Evolutionary conservation across 352 stramenopile species (phyloP).

Genomic region (Phytopythium montanum): DNA sequence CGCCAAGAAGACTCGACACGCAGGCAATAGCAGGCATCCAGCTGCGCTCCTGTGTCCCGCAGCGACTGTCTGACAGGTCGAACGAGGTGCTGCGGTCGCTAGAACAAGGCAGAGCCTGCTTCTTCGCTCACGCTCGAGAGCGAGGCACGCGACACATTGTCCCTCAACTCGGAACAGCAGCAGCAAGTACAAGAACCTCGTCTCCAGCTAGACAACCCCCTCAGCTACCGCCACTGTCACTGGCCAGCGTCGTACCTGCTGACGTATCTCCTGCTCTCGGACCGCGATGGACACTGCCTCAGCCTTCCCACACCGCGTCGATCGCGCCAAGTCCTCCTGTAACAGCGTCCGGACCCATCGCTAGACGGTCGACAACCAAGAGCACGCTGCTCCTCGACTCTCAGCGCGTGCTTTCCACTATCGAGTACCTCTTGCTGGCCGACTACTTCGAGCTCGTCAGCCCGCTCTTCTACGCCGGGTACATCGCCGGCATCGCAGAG

Average conservation of each 20-base stretch:
- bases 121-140: neutral
- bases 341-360: no score
- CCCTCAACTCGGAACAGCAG: neutral
- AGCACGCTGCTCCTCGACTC: conserved; percentile 9
- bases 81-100: neutral
- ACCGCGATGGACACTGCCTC: no score
- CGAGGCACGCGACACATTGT: conserved; percentile 2
- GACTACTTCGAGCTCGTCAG: conserved; percentile 33
- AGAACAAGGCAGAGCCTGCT: neutral
- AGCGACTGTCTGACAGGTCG: neutral
- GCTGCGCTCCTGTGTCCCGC: neutral
- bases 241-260: neutral
- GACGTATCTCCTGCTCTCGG: no score
- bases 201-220: neutral
- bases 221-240: neutral
- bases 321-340: no score
- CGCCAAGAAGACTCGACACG: neutral
- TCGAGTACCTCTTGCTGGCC: conserved; percentile 26
- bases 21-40: neutral
- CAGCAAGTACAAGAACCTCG: neutral
- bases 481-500: conserved; percentile 7
- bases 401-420: conserved; percentile 20
- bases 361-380: no score
- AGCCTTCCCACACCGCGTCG: no score
- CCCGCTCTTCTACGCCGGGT: conserved; percentile 20